Base-by-base conservation (phyloP, 257 asterid genomes). In the Jasminum sambac region DNA sequence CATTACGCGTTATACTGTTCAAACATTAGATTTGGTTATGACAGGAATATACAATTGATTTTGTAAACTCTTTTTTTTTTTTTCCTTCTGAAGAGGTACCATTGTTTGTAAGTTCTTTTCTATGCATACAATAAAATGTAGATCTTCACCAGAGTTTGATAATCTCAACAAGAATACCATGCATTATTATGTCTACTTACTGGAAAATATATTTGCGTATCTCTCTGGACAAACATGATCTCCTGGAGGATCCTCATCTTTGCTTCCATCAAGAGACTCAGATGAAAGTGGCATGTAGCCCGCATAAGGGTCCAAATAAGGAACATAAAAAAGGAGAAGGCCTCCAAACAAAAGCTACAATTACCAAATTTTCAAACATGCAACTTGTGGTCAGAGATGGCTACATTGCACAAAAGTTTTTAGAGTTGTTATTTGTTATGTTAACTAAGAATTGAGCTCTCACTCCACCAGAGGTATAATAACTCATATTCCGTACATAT, bases 201-300 rank as follows among this genome's bases (percentile, higher is more conserved):
- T 72, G 59, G 95, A 81, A 69, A 89, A 80, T 77, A 89, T 64
- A 66, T 68, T 88, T 74, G 88, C 90, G 74, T 39, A 30, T 84
- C 96, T 88, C 84, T 91, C 98, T 2, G 98, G 98, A 75, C 85
- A 91, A 79, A 87, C 75, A 64, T 80, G 80, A 80, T 89, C 95
- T 59, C 80, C 90, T n/a, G 71, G 82, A 75, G 82, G 82, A 68
- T 73, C 76, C 76, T 84, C 88, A 46, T 50, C 68, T 65, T 76
- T 74, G 77, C 76, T 67, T 63, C 74, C 85, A 71, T 85, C 89
- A 67, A 57, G 44, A 16, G 86, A 74, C 74, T 82, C 85, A 17
- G 78, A 86, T 43, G 76, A 58, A 59, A 89, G 81, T 14, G 96
- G 96, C 72, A 79, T 60, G 70, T 89, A 91, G 68, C 95, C 96